These are phyloP conservation scores for Chimonanthus praecox DNA, from an alignment of 164 flowering plant genomes.

Conservation along the genomic window DNA sequence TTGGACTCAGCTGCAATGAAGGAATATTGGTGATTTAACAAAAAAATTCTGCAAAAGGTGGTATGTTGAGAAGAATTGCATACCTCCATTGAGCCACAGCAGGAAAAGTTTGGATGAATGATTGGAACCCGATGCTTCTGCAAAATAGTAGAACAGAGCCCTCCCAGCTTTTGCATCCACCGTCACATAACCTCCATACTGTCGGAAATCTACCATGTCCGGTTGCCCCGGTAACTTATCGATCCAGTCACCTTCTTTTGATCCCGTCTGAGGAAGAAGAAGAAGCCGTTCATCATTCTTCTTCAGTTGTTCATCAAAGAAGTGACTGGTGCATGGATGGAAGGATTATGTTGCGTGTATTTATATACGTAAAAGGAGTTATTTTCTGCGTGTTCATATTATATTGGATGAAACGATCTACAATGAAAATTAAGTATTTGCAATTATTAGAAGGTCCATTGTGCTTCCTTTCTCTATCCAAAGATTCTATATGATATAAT, in stretches of 20 bases:
- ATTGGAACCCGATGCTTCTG: slow-evolving; percentile 32
- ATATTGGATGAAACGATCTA: no score
- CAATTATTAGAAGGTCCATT: no score
- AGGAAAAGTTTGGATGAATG: slow-evolving; percentile 43
- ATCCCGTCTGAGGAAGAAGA: slow-evolving; percentile 24
- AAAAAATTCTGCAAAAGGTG: neutral
- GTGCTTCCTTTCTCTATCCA: no score
- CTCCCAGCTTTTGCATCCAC: slow-evolving; percentile 45
- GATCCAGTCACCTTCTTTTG: slow-evolving; percentile 53
- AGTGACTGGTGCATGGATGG: no score
- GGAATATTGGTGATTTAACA: no score
- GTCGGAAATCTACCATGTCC: slow-evolving; percentile 28
- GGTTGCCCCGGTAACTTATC: slow-evolving; percentile 63
- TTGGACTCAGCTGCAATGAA: slow-evolving; percentile 14
- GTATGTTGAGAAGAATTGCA: neutral
- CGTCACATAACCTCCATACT: slow-evolving; percentile 75
- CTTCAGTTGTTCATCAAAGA: neutral
- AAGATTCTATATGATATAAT: no score
- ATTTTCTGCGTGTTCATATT: no score
- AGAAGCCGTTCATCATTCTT: neutral
- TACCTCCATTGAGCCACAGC: slow-evolving; percentile 74
- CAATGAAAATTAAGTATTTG: no score
- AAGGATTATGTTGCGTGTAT: no score
- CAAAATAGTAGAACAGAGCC: slow-evolving; percentile 64
- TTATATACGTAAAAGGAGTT: no score